Percentiles rank a stretch among this genome's conserved stretches.
Evolutionary conservation across 805 yeast species (phyloP).

Genomic region (Candida ulmi): DNA sequence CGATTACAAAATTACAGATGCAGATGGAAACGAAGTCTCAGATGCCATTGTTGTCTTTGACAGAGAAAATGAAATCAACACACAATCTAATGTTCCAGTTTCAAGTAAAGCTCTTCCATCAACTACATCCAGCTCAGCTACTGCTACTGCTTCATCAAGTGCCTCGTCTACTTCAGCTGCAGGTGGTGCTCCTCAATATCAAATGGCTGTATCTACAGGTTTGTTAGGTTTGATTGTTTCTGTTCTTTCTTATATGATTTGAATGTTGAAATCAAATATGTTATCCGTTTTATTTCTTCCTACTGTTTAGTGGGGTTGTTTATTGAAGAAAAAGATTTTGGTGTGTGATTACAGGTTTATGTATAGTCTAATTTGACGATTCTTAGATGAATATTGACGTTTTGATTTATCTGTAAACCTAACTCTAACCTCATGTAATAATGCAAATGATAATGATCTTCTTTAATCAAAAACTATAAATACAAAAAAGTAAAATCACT

Average conservation of each 20-base stretch:
- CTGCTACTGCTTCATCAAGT: constrained; percentile 13
- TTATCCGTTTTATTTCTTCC: not conserved
- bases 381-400: too few relatives aligned
- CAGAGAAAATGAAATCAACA: constrained; percentile 31
- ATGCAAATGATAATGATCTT: too few relatives aligned
- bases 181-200: constrained; percentile 3
- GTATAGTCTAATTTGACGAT: too few relatives aligned
- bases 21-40: constrained; percentile 27
- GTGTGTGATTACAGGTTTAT: too few relatives aligned
- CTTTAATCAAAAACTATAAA: too few relatives aligned
- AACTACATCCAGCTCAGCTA: not conserved
- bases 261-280: too few relatives aligned
- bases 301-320: too few relatives aligned
- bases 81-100: constrained; percentile 20
- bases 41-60: constrained; percentile 33
- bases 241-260: constrained; percentile 36
- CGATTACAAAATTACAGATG: constrained; percentile 34
- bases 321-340: too few relatives aligned
- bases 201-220: constrained; percentile 7
- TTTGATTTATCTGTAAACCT: too few relatives aligned
- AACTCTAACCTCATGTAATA: too few relatives aligned
- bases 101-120: constrained; percentile 12
- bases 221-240: constrained; percentile 27
- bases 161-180: constrained; percentile 13
- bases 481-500: too few relatives aligned